Conservation (phyloP, 805 yeast species). For the Kodamaea kaohsiungensis region DNA sequence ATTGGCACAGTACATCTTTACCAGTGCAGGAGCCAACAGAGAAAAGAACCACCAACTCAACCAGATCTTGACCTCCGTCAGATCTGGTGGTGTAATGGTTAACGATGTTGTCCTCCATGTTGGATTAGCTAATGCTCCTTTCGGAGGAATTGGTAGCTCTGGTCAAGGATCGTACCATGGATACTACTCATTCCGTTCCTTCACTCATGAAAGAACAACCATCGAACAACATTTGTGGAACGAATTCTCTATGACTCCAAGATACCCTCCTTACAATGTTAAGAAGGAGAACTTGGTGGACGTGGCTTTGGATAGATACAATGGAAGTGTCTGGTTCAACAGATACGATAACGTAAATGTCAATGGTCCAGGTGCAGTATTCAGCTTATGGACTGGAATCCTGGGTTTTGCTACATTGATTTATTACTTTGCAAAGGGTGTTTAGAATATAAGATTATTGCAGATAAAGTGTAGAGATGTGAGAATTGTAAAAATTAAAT, state of each 20-base stretch:
- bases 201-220: conserved; percentile 72
- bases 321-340: conserved; percentile 40
- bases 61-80: conserved; percentile 48
- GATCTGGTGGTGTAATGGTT: conserved; percentile 72
- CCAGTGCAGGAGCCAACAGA: conserved; percentile 43
- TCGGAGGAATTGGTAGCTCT: conserved; percentile 88
- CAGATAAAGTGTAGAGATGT: no score
- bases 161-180: conserved; percentile 90
- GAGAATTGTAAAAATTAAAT: no score
- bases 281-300: conserved; percentile 34
- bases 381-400: conserved; percentile 31
- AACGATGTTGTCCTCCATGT: conserved; percentile 77
- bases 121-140: conserved; percentile 69
- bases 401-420: conserved; percentile 32
- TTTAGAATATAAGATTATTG: not conserved
- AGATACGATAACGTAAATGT: conserved; percentile 36
- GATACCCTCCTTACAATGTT: conserved; percentile 63
- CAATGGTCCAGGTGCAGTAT: conserved; percentile 34
- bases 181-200: conserved; percentile 55
- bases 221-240: conserved; percentile 64
- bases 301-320: conserved; percentile 28
- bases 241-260: conserved; percentile 56
- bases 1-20: conserved; percentile 74
- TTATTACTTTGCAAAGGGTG: conserved; percentile 16
- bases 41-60: conserved; percentile 46